phyloP scores from a whole-genome alignment of 306 rosid genomes.

The Pachyrhizus erosus region DNA sequence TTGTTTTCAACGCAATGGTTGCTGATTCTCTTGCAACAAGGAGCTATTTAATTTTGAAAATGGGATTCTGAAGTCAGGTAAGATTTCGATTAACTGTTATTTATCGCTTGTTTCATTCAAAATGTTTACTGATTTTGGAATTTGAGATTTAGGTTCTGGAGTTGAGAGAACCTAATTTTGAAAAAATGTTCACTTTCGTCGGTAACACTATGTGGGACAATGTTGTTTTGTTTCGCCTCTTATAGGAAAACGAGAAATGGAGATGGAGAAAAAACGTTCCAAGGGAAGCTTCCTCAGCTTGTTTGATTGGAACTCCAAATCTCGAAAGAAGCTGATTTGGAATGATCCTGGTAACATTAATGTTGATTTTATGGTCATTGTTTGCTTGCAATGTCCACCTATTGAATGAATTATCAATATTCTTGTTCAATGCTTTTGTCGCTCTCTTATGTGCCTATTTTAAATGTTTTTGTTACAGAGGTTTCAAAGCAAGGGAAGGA shows the following conservation, averaged over 20 bases:
- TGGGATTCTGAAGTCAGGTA: conserved; percentile 51
- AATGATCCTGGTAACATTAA: conserved; percentile 57
- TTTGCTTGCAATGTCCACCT: conserved; percentile 33
- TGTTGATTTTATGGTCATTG: neutral
- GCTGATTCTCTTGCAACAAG: conserved; percentile 30
- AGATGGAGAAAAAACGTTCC: conserved; percentile 80
- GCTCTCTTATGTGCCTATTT: conserved; percentile 6
- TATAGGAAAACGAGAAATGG: conserved; percentile 54
- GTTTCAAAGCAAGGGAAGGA: conserved; percentile 68
- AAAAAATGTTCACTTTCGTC: conserved; percentile 28
- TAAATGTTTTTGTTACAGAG: conserved; percentile 46
- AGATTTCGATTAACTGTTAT: conserved; percentile 39
- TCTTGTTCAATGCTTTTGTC: conserved; percentile 13
- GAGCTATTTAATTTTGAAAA: conserved; percentile 33
- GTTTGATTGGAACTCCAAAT: conserved; percentile 95
- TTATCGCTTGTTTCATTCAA: conserved; percentile 8
- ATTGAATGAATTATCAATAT: neutral
- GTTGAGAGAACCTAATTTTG: conserved; percentile 6
- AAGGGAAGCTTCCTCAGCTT: conserved; percentile 88
- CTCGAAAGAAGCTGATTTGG: conserved; percentile 73
- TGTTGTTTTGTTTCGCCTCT: neutral
- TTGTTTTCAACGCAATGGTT: conserved; percentile 38
- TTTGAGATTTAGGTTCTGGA: conserved; percentile 37
- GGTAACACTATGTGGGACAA: neutral
- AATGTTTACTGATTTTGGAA: conserved; percentile 14